A percentile compares a stretch with the other conserved stretches of the same genome.
These are phyloP conservation scores for Neotropicomus parvogracilis DNA, from an alignment of 1,284 basidiomycete genomes.

Conservation along the genomic window DNA sequence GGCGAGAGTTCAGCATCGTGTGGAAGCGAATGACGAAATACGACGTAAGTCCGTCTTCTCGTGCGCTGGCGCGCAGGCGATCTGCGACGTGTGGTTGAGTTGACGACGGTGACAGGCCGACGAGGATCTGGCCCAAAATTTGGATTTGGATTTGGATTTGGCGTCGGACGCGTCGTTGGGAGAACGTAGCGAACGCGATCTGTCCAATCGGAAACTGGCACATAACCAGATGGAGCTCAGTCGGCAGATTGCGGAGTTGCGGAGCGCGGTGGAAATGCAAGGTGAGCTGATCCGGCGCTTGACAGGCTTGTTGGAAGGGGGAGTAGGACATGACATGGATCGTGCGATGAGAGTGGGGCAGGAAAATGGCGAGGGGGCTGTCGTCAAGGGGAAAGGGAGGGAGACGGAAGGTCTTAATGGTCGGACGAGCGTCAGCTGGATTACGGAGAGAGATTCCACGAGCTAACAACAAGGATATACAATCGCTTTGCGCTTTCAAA, in stretches of 20 bases:
- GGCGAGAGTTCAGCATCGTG: constrained; percentile 82
- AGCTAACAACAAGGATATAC: constrained; percentile 7
- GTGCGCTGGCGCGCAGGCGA: background rate
- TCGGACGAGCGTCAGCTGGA: constrained; percentile 1
- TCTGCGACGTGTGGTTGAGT: background rate
- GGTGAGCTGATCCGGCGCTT: constrained; percentile 43
- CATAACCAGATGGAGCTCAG: constrained; percentile 62
- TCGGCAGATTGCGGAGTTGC: constrained; percentile 56
- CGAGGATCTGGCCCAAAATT: constrained; percentile 4
- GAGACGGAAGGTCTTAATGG: background rate
- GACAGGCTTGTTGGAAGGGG: constrained; percentile 16
- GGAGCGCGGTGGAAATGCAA: constrained; percentile 51
- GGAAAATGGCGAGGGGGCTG: constrained; percentile 3
- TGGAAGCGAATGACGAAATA: constrained; percentile 76
- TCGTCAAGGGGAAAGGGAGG: constrained; percentile 17
- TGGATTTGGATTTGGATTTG: background rate
- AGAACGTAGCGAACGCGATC: constrained; percentile 34
- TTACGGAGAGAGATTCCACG: constrained; percentile 9
- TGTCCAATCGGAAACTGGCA: constrained; percentile 54
- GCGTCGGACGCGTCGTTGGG: constrained; percentile 3
- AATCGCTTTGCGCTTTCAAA: no score
- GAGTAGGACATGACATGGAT: background rate
- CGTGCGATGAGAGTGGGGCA: background rate
- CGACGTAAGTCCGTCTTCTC: constrained; percentile 33
- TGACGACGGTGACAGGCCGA: constrained; percentile 6